Base-by-base conservation (phyloP, 179 eudicot genomes). In the Vitellaria paradoxa region DNA sequence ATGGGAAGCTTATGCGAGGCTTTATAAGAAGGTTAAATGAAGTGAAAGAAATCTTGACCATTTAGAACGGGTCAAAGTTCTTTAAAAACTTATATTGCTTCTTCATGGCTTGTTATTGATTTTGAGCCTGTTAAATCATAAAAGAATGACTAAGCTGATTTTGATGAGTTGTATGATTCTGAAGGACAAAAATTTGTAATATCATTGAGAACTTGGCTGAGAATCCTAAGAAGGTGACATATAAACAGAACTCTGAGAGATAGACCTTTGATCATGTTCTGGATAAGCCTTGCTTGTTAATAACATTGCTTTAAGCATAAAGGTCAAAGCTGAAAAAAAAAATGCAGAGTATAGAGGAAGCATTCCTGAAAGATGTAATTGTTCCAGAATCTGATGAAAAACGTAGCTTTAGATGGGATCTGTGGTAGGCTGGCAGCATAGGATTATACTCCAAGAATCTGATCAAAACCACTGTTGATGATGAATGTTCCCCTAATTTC, bases 1-100 rank as follows among this genome's bases (percentile, higher is more conserved):
- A 79, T 94, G 97, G 98, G 97, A 94, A 86, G 97, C 97, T 76
- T 90, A 91, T 89, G 98, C 97, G 79, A 87, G 85, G 65, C 84
- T 94, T 65, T 90, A 88, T 84, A 91, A 93, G 83, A 94, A 91
- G 97, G 98, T 94, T 61, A 65, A 55, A 37, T 42, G 63, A 9
- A 20, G 45, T 66, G 61, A 66, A 65, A n/a, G 17, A 26, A 52
- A 14, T n/a, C 57, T 47, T 71, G 30, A 64, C n/a, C 52, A 71
- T 47, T 64, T 24, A 49, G 23, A 53, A 63, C 5, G 70, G 45
- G 37, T 66, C 65, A 47, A 10, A 63, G 50, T 69, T 65, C 20
- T 73, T 65, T 45, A 30, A 37, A 65, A 50, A 52, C 21, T 37
- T 50, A 42, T 23, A n/a, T 46, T 17, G 15, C 30, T 64, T 40